Evolutionary conservation across 2,329 filamentous ascomycete species (phyloP), one percentile per base, ranked within the genome.

Genomic region (Colletotrichum endophyticum): DNA sequence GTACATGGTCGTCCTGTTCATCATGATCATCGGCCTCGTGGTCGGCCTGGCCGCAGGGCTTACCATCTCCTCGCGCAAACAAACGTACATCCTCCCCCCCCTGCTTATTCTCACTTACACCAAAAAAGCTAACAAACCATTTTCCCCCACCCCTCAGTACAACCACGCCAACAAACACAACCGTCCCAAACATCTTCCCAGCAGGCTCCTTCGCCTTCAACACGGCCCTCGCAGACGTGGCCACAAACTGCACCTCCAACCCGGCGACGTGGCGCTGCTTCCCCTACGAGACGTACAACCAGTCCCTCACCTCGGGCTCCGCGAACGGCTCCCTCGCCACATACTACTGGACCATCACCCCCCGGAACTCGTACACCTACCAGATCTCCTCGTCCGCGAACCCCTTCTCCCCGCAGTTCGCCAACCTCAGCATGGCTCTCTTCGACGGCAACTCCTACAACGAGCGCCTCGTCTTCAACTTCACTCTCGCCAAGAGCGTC

Each of bases 341-440:
- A 8, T 93, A 94, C 82, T 88, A 90, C 81, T 94, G 92, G 92
- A 86, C 90, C 74, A 92, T 95, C 73, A 83, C 83, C 3, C 80
- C 85, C 6, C 77, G 80, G n/a, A 84, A 86, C 57, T 78, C 81
- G 16, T 81, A 82, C 36, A 82, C 84, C 16, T 92, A 89, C 82
- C 84, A 84, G 61, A 90, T 93, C 78, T 92, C 92, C 7, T 90
- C 90, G 4, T 87, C 86, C 27, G 83, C 87, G 32, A 91, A 92
- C 78, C 88, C 89, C 2, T 91, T 93, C 78, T 86, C 87, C 34
- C 88, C 92, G 6, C 84, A 85, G 5, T 94, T 95, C 84, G 80
- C 84, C 61, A 89, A 92, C 79, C 80, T 87, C 49, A 83, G 87
- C 2, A 83, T 94, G 56, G 85, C 85, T 0, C 83, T 92, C 57